Base-by-base conservation (phyloP, 805 yeast species). In the Candida argentea region DNA sequence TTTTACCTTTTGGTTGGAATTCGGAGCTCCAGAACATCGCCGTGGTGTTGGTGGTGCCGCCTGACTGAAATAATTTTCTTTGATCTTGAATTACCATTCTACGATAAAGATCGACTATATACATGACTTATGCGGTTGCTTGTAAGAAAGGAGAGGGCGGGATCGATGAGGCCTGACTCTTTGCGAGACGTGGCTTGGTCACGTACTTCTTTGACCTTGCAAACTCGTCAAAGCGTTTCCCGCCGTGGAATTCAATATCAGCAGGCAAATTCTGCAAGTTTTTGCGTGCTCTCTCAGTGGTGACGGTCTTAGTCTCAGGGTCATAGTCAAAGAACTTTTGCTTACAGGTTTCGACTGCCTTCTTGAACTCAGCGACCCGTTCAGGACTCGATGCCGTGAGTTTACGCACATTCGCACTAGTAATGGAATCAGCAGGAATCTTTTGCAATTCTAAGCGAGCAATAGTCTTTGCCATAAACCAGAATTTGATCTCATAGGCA, bases 381-480 rank as follows among this genome's bases (percentile, higher is more conserved):
- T 69, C 56, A n/a, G 46, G 44, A 34, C 76, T 57, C 29, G 50
- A 48, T 30, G 53, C 46, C 5, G 64, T 50, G 30, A 81, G 54
- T 40, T 73, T 70, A 3, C 55, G 50, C 25, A 76, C 71, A 42
- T 82, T 80, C 35, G 61, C 56, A 35, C 58, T 40, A 7, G 94
- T 80, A 32, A 55, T 45, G 22, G 47, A 57, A 33, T 62, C 66
- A 19, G 74, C 43, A 14, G 67, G 69, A 30, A 68, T 52, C 4
- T 69, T 73, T 46, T 77, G 84, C 27, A 66, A 55, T 54, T 81
- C 76, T 29, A 79, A 60, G 40, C 94, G 67, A n/a, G 94, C 95
- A 5, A 81, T 89, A 3, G 73, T 65, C 51, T 83, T 72, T n/a
- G 94, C 95, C 6, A 74, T 67, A 44, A 73, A 58, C 74, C 93